Conservation (phyloP, 1,139 yeast genomes). For the Scheffersomyces insectosa region DNA sequence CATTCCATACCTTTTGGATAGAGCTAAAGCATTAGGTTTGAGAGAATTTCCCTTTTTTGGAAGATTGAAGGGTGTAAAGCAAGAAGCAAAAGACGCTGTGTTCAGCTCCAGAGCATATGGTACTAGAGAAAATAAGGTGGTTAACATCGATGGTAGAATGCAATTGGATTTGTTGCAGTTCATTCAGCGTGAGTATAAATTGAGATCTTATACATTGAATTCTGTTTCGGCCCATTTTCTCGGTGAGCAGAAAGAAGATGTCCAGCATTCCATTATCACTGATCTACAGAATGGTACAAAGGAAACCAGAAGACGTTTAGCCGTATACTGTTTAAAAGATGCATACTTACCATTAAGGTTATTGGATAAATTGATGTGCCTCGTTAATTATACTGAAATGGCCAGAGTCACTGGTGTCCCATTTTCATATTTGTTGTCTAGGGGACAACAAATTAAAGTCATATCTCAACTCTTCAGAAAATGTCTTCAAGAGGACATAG, state of each 20-base stretch:
- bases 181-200: conserved; percentile 89
- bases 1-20: conserved; percentile 85
- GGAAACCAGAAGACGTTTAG: conserved; percentile 91
- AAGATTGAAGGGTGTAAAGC: conserved; percentile 63
- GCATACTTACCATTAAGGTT: conserved; percentile 88
- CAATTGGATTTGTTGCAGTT: conserved; percentile 93
- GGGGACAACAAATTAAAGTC: conserved; percentile 98
- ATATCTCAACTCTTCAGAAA: conserved; percentile 92
- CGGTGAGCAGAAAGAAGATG: conserved; percentile 97
- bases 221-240: conserved; percentile 94
- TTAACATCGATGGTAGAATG: conserved; percentile 93
- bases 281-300: conserved; percentile 89
- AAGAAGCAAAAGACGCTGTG: conserved; percentile 76
- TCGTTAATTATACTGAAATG: conserved; percentile 98
- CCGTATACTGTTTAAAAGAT: conserved; percentile 96
- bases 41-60: conserved; percentile 84
- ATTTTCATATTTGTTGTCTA: conserved; percentile 77
- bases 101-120: conserved; percentile 97
- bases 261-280: conserved; percentile 94
- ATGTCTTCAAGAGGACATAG: conserved; percentile 80
- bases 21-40: conserved; percentile 75
- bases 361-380: conserved; percentile 90
- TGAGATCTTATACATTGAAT: conserved; percentile 91
- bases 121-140: conserved; percentile 87
- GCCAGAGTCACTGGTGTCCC: conserved; percentile 99